Percentiles rank a stretch among this genome's conserved stretches.
Evolutionary conservation across 345 rosid species (phyloP).

Genomic region (Euclidium syriacum): DNA sequence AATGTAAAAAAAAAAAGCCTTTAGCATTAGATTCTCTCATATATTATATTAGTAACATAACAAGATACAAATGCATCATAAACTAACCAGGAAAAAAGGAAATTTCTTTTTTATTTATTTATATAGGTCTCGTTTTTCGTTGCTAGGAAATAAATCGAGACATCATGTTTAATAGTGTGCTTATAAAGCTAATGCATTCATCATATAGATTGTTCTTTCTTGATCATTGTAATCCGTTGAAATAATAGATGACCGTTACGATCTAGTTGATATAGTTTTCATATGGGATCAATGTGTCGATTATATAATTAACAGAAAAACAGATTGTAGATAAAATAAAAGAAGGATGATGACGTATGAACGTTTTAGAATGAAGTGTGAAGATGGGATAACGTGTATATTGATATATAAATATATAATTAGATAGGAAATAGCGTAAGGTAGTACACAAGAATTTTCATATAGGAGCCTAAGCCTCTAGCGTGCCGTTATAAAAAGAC

Average conservation of each 20-base stretch:
- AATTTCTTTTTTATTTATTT: too few relatives aligned
- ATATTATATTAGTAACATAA: too few relatives aligned
- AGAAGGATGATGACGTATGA: conserved; percentile 12
- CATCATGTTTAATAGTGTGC: not conserved
- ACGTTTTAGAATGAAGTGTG: conserved; percentile 14
- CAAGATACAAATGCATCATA: too few relatives aligned
- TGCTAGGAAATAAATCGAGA: not conserved
- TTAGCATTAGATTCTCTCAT: too few relatives aligned
- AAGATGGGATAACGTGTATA: conserved; percentile 23
- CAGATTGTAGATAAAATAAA: not conserved
- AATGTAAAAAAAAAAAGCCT: too few relatives aligned
- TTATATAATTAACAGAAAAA: not conserved
- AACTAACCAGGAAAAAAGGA: too few relatives aligned
- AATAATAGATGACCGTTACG: too few relatives aligned
- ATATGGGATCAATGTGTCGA: not conserved
- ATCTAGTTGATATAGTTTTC: too few relatives aligned
- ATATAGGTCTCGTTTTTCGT: too few relatives aligned
- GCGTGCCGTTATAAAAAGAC: conserved; percentile 5
- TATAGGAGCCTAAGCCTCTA: not conserved
- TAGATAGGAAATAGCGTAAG: not conserved
- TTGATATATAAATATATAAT: not conserved
- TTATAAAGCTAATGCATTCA: not conserved
- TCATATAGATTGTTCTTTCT: not conserved
- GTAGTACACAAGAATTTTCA: not conserved
- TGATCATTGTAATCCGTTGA: not conserved